These are phyloP conservation scores for Paragyromitra xinjiangensis DNA, from an alignment of 495 filamentous ascomycete genomes.

Conservation along the genomic window DNA sequence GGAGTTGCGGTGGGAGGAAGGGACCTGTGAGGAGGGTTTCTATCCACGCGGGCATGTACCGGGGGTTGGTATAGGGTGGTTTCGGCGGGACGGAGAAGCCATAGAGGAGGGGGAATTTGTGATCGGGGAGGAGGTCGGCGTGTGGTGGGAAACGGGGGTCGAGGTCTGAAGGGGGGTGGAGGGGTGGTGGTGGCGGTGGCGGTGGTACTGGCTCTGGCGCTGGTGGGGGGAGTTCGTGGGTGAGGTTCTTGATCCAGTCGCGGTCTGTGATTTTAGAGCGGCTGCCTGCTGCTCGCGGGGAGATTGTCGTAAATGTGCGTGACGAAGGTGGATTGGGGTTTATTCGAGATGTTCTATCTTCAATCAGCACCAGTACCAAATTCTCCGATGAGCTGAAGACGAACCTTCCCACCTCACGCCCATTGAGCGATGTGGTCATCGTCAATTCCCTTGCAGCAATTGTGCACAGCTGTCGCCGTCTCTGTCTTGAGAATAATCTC, in stretches of 20 bases:
- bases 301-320: not conserved
- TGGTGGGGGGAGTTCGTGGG: not conserved
- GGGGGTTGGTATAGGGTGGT: conserved; percentile 16
- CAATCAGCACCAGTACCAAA: not conserved
- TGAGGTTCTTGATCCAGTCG: conserved; percentile 33
- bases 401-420: not conserved
- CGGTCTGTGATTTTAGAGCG: not conserved
- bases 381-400: not conserved
- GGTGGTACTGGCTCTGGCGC: not conserved
- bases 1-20: conserved; percentile 20
- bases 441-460: not conserved
- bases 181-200: not conserved
- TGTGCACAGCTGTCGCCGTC: not conserved
- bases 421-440: not conserved
- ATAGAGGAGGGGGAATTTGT: conserved; percentile 25
- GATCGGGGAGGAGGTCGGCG: conserved; percentile 39
- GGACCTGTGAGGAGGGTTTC: conserved; percentile 21
- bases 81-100: conserved; percentile 32
- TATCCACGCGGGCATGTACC: conserved; percentile 35
- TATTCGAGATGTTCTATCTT: not conserved
- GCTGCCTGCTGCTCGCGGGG: not conserved
- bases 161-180: not conserved
- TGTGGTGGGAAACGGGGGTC: conserved; percentile 34
- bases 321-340: not conserved
- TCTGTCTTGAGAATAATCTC: not conserved